phyloP scores from a whole-genome alignment of 1,139 yeast species.

The Yamadazyma dushanensis region DNA sequence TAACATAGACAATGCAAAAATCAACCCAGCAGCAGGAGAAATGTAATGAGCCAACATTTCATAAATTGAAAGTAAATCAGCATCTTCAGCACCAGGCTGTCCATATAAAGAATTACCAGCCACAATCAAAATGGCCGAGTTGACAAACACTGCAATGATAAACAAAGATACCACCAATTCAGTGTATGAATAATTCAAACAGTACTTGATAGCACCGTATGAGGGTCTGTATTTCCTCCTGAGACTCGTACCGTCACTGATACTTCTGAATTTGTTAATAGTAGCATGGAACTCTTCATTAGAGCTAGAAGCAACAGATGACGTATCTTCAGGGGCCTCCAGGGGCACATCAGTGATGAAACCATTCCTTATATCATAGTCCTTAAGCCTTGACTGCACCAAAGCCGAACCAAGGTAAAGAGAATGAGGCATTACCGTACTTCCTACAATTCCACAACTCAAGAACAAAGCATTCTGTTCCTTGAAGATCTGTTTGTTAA shows the following conservation, averaged over 20 bases:
- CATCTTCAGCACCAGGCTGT: slow-evolving; percentile 64
- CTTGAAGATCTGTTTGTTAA: slow-evolving; percentile 44
- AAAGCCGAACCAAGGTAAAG: slow-evolving; percentile 73
- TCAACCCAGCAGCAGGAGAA: slow-evolving; percentile 73
- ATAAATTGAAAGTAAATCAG: slow-evolving; percentile 74
- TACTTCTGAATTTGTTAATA: slow-evolving; percentile 27
- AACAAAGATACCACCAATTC: slow-evolving; percentile 68
- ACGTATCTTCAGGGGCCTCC: slow-evolving; percentile 3
- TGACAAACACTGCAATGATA: slow-evolving; percentile 76
- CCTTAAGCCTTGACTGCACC: slow-evolving; percentile 71
- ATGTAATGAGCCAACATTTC: slow-evolving; percentile 53
- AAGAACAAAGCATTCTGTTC: slow-evolving; percentile 63
- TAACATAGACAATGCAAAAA: slow-evolving; percentile 73
- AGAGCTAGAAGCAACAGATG: slow-evolving; percentile 8
- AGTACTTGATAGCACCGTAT: slow-evolving; percentile 59
- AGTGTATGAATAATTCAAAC: slow-evolving; percentile 63
- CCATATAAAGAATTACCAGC: slow-evolving; percentile 73
- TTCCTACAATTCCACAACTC: slow-evolving; percentile 74
- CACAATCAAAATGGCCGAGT: slow-evolving; percentile 72
- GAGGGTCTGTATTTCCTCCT: slow-evolving; percentile 56
- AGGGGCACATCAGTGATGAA: slow-evolving; percentile 10
- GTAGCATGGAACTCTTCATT: slow-evolving; percentile 25
- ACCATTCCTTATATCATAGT: slow-evolving; percentile 56
- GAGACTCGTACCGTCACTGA: slow-evolving; percentile 38
- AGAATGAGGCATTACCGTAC: slow-evolving; percentile 85